phyloP scores from a whole-genome alignment of 1,139 yeast species.

The Kluyveromyces sp. region DNA sequence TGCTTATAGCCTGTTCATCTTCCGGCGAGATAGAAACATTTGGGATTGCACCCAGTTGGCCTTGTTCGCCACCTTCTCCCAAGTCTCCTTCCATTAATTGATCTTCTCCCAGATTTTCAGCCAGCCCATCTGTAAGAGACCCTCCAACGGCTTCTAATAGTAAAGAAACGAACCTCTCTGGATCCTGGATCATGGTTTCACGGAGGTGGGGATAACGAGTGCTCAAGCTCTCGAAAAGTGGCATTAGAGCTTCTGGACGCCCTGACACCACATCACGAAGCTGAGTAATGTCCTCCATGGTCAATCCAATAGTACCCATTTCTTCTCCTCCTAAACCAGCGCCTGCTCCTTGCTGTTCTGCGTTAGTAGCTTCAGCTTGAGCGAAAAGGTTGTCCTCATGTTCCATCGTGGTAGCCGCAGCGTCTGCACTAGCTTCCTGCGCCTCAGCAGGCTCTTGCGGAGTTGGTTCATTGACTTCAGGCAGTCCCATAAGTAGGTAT shows the following conservation, averaged over 20 bases:
- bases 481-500: constrained; percentile 84
- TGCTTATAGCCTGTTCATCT: constrained; percentile 79
- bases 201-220: constrained; percentile 84
- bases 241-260: constrained; percentile 85
- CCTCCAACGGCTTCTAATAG: constrained; percentile 55
- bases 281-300: constrained; percentile 48
- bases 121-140: constrained; percentile 23
- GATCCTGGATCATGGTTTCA: constrained; percentile 72
- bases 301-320: constrained; percentile 30
- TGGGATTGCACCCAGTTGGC: constrained; percentile 36
- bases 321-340: constrained; percentile 4
- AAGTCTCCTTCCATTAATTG: constrained; percentile 24
- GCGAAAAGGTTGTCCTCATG: constrained; percentile 55
- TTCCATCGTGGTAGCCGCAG: constrained; percentile 32
- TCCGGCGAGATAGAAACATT: constrained; percentile 66
- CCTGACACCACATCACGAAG: constrained; percentile 74
- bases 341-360: constrained; percentile 12
- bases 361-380: constrained; percentile 51
- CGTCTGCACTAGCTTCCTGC: constrained; percentile 35
- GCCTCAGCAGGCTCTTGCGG: constrained; percentile 23
- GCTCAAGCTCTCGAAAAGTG: constrained; percentile 74
- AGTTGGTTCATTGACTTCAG: constrained; percentile 43
- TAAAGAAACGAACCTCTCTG: constrained; percentile 75
- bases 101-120: constrained; percentile 11
- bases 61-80: constrained; percentile 35